A percentile compares a stretch with the other conserved stretches of the same genome.
These are phyloP conservation scores for Mucor velutinosus DNA, from an alignment of 371 early-diverging fungal genomes.

Conservation along the genomic window DNA sequence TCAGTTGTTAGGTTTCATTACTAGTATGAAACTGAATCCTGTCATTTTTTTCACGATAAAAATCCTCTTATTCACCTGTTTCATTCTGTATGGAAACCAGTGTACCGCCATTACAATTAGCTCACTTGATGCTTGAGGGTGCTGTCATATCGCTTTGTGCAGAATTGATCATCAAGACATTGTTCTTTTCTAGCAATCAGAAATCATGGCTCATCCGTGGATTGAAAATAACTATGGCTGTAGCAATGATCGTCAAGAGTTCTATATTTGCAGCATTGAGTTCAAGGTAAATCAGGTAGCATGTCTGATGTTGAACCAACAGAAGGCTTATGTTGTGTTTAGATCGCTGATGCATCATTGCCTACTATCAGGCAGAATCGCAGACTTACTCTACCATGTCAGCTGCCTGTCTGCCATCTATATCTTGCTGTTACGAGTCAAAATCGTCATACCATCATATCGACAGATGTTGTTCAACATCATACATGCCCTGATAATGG, in stretches of 20 bases:
- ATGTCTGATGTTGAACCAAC: neutral
- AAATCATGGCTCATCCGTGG: neutral
- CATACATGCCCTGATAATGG: neutral
- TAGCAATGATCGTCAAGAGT: conserved; percentile 5
- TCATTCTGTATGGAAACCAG: neutral
- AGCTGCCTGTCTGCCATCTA: neutral
- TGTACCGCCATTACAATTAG: neutral
- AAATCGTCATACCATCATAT: neutral
- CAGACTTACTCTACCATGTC: conserved; percentile 10
- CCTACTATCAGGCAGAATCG: neutral
- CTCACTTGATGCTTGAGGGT: conserved; percentile 8
- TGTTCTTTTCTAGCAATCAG: neutral
- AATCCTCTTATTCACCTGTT: neutral
- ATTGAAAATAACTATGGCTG: conserved; percentile 15
- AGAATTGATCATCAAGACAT: neutral
- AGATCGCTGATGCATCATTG: neutral
- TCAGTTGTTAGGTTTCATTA: neutral
- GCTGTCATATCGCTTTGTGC: conserved; percentile 5
- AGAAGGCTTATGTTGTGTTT: neutral
- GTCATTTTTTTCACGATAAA: neutral
- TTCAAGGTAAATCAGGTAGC: neutral
- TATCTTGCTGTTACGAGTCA: conserved; percentile 8
- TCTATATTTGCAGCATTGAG: conserved; percentile 7
- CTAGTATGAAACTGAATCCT: neutral
- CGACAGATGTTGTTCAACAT: neutral